Base-by-base conservation (phyloP, 2,329 filamentous ascomycete genomes). In the Fusarium sp. region DNA sequence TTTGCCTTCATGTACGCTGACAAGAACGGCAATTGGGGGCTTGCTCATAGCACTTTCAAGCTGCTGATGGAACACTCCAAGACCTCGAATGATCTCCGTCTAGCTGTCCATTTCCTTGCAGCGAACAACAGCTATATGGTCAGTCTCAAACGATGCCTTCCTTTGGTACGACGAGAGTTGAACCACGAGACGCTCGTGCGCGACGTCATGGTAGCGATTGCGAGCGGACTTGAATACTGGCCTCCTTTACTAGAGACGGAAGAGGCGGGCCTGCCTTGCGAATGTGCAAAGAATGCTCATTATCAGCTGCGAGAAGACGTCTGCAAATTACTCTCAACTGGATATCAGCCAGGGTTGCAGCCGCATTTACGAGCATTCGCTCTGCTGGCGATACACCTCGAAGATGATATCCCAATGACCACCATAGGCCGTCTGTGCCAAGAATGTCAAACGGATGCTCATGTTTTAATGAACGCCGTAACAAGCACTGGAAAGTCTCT, bases 121-220 rank as follows among this genome's bases (percentile, higher is more conserved):
- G 23, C 3, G 3, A 10, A 6, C 4, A 52, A 45, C 3, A 21
- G 37, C 0, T 36, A 56, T 11, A 6, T 9, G 3, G 1, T 1
- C 1, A 53, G 53, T 6, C 11, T 4, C 1, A 25, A 41, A 2
- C 14, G 3, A 14, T 56, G 53, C 9, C 5, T 31, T 0, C 1
- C 8, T 1, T 3, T n/a, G 6, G 9, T 29, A 4, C 2, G 2
- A 3, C 1, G 2, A 9, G 7, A 4, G 1, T 3, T 46, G 2
- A 6, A 14, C 3, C 53, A 55, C 14, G 0, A 1, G 4, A 7
- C 4, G 1, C 4, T 55, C 2, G 6, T 46, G 1, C 0, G 1
- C 3, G 13, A 15, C 14, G 11, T 9, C 3, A 21, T 9, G 2
- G 19, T 6, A 4, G 35, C 11, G 1, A 47, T 47, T 14, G 41